Percentiles rank a stretch among this genome's conserved stretches.
phyloP scores from a whole-genome alignment of 805 yeast species.

The Lachancea mirantina region DNA sequence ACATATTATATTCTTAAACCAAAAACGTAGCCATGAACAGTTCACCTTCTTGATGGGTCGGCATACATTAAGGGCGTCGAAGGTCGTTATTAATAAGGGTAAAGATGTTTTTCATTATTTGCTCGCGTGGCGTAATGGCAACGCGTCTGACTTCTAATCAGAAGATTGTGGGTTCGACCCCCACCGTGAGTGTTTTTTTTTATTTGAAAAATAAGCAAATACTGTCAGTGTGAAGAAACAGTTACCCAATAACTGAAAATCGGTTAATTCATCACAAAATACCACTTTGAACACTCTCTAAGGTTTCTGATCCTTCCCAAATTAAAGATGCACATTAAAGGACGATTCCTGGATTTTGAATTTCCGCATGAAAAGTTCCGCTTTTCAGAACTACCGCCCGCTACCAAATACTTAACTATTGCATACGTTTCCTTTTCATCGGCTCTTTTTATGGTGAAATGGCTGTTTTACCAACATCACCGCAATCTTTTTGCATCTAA shows the following conservation, averaged over 20 bases:
- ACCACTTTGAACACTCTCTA: too few species aligned
- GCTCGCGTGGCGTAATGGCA: constrained; percentile 52
- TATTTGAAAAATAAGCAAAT: background rate
- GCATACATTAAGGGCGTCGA: too few species aligned
- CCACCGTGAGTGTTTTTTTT: constrained; percentile 41
- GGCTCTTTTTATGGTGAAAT: constrained; percentile 37
- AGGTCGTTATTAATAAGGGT: too few species aligned
- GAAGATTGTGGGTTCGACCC: constrained; percentile 52
- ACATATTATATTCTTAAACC: too few species aligned
- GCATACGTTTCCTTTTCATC: constrained; percentile 36
- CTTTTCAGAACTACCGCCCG: constrained; percentile 34
- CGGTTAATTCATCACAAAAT: too few species aligned
- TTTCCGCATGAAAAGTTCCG: constrained; percentile 17
- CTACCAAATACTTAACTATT: constrained; percentile 40
- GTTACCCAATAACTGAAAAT: too few species aligned
- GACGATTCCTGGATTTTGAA: constrained; percentile 17
- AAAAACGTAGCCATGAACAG: too few species aligned
- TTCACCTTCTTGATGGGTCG: too few species aligned
- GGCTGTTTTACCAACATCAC: constrained; percentile 28
- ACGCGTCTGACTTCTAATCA: constrained; percentile 52
- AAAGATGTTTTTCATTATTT: constrained; percentile 11
- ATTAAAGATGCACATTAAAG: constrained; percentile 13
- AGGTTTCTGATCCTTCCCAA: too few species aligned
- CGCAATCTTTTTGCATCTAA: constrained; percentile 17
- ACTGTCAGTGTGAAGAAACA: background rate